phyloP scores from a whole-genome alignment of 768 basidiomycete genomes.

The Boletus patriciae region DNA sequence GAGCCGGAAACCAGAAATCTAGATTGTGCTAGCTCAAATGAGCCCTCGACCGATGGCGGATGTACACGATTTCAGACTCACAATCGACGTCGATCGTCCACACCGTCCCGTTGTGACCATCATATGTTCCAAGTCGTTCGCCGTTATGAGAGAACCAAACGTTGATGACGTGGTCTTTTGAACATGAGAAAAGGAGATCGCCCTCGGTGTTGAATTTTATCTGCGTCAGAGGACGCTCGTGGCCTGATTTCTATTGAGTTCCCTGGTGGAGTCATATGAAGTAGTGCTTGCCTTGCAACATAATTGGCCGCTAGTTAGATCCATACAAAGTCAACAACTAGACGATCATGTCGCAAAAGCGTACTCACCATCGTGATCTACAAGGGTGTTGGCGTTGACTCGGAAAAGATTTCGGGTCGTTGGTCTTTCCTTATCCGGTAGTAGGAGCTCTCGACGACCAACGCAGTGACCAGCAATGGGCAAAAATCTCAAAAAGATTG shows the following conservation, averaged over 20 bases:
- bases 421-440: conserved; percentile 25
- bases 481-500: conserved; percentile 6
- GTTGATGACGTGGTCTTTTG: conserved; percentile 94
- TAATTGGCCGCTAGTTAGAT: conserved; percentile 60
- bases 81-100: conserved; percentile 98
- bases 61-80: conserved; percentile 42
- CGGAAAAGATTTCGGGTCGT: conserved; percentile 19
- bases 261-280: background rate
- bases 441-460: background rate
- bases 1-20: conserved; percentile 87
- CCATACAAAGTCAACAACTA: background rate
- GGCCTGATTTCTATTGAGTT: conserved; percentile 54
- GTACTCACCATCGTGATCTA: conserved; percentile 19
- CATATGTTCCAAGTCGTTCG: conserved; percentile 94
- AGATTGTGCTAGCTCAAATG: conserved; percentile 60
- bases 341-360: background rate
- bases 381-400: background rate
- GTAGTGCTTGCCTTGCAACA: conserved; percentile 56
- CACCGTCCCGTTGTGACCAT: conserved; percentile 92
- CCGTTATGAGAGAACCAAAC: conserved; percentile 98
- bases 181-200: conserved; percentile 92
- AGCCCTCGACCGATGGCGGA: background rate
- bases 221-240: conserved; percentile 96
- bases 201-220: conserved; percentile 98
- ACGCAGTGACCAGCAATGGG: conserved; percentile 13